Conservation (phyloP, 352 stramenopile species). For the Pythium volutum region DNA sequence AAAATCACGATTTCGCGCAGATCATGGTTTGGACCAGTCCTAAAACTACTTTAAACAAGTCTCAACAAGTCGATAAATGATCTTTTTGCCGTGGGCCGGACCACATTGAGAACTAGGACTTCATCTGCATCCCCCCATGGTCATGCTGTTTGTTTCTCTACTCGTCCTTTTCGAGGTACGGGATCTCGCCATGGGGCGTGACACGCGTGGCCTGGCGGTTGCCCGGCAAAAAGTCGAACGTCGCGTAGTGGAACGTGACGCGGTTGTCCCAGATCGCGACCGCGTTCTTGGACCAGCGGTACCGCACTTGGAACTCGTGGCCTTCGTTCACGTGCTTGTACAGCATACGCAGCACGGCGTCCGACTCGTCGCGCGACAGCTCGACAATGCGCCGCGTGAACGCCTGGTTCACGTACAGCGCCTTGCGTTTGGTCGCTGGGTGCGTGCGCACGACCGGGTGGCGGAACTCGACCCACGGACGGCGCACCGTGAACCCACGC, state of each 20-base stretch:
- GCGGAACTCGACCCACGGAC: conserved; percentile 34
- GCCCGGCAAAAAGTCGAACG: conserved; percentile 36
- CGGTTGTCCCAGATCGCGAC: conserved; percentile 39
- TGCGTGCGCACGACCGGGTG: conserved; percentile 44
- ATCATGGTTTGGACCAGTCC: no score
- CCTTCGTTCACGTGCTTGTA: conserved; percentile 28
- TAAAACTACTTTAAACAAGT: no score
- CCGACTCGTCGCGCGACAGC: conserved; percentile 35
- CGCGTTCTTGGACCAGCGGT: conserved; percentile 29
- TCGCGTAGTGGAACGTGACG: conserved; percentile 32
- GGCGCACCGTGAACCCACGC: conserved; percentile 30
- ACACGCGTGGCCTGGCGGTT: conserved; percentile 34
- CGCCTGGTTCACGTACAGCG: conserved; percentile 37
- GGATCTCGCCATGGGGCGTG: conserved; percentile 32
- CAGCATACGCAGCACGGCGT: conserved; percentile 23
- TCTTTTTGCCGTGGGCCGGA: no score
- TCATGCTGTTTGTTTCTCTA: background rate
- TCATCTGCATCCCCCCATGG: background rate
- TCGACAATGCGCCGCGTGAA: conserved; percentile 40
- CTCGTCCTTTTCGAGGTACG: conserved; percentile 12
- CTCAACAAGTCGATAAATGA: no score
- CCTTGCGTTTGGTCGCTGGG: conserved; percentile 33
- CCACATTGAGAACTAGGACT: no score
- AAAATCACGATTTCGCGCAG: no score
- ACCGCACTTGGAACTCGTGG: conserved; percentile 37